Base-by-base conservation (phyloP, 2,329 filamentous ascomycete species). In the Aureobasidium lini region DNA sequence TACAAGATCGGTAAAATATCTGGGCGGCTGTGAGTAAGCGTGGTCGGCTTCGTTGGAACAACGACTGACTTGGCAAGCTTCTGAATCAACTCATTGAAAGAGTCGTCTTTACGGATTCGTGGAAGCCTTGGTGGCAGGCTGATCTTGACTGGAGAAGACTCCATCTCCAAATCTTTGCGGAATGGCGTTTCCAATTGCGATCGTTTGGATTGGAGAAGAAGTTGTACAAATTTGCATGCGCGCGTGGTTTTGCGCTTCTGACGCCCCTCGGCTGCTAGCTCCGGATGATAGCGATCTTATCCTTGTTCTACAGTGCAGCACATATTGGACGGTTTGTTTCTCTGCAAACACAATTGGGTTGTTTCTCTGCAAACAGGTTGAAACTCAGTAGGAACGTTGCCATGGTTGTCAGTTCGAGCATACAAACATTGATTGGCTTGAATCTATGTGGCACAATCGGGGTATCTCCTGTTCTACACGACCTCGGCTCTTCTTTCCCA, bases 21-120 rank as follows among this genome's bases (percentile, higher is more conserved):
- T 87, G 47, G 34, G 15, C n/a, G 28, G 66, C n/a, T 32, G 52
- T 40, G 48, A 60, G 60, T n/a, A 43, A 59, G 29, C 10, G 56
- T 36, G 32, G 40, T 23, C 29, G 54, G 23, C 48, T 50, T 54
- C 23, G 29, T 40, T 40, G 31, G 39, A n/a, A 15, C 28, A 29
- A 29, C 16, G n/a, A 64, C 79, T 62, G 71, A 87, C 84, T 77
- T 69, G 1, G 85, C 86, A 37, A 90, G 76, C 74, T 88, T 86
- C 73, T 84, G 84, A 59, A 88, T 81, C 16, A 89, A 77, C 13
- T 79, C 77, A 47, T 84, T 82, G 67, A 89, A 88, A 28, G 75
- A 71, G 66, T 89, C 85, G 28, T 80, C 74, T 15, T 79, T 73
- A 7, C 69, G 71, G 65, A 89, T 86, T 42, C 80, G 43, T 6